A percentile compares a stretch with the other conserved stretches of the same genome.
phyloP scores from a whole-genome alignment of 2,329 filamentous ascomycete species.

The Sporothrix humicola region DNA sequence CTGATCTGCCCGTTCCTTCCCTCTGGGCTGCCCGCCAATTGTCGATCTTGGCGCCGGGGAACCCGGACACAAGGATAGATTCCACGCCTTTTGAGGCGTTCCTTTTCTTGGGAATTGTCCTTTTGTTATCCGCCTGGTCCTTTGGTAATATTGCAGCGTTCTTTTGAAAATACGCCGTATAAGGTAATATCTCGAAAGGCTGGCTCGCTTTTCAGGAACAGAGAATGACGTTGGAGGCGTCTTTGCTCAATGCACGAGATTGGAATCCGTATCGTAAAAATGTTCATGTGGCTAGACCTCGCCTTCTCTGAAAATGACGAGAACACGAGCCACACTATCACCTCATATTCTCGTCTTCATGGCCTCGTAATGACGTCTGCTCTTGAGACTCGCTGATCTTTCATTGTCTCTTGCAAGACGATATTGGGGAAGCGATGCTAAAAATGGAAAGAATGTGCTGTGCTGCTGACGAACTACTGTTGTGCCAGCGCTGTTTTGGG shows the following conservation, averaged over 20 bases:
- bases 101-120: too few relatives aligned
- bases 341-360: background rate
- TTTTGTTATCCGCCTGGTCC: too few relatives aligned
- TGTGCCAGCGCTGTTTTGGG: background rate
- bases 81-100: background rate
- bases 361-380: background rate
- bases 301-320: background rate
- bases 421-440: background rate
- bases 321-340: background rate
- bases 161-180: background rate
- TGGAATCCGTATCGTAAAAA: background rate
- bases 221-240: background rate
- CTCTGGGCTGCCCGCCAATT: conserved; percentile 18
- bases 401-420: background rate
- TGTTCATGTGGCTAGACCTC: background rate
- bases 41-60: conserved; percentile 17
- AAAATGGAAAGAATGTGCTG: conserved; percentile 12
- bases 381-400: background rate
- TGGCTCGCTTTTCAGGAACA: background rate
- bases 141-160: background rate
- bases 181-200: background rate
- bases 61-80: background rate
- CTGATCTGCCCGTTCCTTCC: conserved; percentile 13
- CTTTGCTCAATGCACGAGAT: background rate
- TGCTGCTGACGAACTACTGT: background rate